phyloP scores from a whole-genome alignment of 768 basidiomycete species.

The Cystofilobasidium ferigula region DNA sequence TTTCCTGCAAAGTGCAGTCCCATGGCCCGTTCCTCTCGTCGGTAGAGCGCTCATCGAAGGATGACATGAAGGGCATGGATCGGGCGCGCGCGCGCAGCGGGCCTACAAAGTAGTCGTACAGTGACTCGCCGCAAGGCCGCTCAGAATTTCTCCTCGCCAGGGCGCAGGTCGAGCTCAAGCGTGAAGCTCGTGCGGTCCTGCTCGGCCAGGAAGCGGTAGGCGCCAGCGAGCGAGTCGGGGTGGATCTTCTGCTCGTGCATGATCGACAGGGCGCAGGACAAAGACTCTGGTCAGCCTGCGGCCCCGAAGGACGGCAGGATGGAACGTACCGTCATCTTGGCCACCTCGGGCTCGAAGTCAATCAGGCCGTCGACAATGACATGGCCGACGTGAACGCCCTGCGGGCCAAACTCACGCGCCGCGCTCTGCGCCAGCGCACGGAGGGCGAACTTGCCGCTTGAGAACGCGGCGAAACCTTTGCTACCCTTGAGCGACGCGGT shows the following conservation, averaged over 20 bases:
- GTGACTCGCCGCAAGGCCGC: too few species aligned
- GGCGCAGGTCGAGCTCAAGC: constrained; percentile 15
- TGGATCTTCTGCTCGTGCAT: not conserved
- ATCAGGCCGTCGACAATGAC: constrained; percentile 30
- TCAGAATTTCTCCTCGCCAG: too few species aligned
- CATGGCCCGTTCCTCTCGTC: too few species aligned
- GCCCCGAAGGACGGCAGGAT: not conserved
- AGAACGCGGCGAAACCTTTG: constrained; percentile 30
- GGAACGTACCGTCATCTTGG: not conserved
- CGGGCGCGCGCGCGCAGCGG: too few species aligned
- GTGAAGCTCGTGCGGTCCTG: constrained; percentile 10
- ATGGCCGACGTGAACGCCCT: constrained; percentile 32
- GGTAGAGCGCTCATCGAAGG: too few species aligned
- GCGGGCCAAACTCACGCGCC: constrained; percentile 31
- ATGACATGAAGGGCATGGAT: too few species aligned
- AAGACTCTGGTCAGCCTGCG: not conserved
- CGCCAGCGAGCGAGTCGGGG: constrained; percentile 3
- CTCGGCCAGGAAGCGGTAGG: constrained; percentile 8
- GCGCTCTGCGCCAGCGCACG: constrained; percentile 27
- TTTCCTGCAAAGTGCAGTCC: too few species aligned
- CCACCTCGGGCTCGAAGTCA: too few species aligned
- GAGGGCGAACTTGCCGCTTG: constrained; percentile 31
- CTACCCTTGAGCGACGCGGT: constrained; percentile 30
- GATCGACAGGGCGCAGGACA: not conserved
- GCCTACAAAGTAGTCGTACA: too few species aligned